These are phyloP conservation scores for Hygrophoropsis aurantiaca DNA, from an alignment of 768 basidiomycete species.

Conservation along the genomic window DNA sequence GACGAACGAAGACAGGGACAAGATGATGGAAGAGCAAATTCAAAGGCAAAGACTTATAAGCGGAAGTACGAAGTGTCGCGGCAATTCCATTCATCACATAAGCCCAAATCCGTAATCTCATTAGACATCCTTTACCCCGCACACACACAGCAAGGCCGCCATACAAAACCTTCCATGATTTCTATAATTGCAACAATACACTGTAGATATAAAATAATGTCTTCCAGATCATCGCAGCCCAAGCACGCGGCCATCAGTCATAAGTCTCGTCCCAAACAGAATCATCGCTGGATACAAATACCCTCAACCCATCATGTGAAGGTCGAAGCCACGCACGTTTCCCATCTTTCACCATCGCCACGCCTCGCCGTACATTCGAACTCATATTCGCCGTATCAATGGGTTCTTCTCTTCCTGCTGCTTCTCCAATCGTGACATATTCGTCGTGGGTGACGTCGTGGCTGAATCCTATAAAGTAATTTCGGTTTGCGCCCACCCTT, in stretches of 20 bases:
- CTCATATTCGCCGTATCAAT: conserved; percentile 23
- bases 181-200: background rate
- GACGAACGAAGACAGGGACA: background rate
- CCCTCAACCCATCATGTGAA: conserved; percentile 70
- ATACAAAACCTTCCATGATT: background rate
- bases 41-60: too few species aligned
- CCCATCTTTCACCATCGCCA: conserved; percentile 49
- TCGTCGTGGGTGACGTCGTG: conserved; percentile 82
- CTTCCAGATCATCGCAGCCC: background rate
- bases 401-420: conserved; percentile 36
- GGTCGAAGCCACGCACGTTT: conserved; percentile 62
- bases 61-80: too few species aligned
- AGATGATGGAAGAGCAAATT: background rate
- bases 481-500: conserved; percentile 56
- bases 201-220: too few species aligned
- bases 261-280: conserved; percentile 56
- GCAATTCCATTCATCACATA: conserved; percentile 9
- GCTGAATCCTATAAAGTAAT: conserved; percentile 73
- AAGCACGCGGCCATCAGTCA: conserved; percentile 15
- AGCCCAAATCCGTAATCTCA: background rate
- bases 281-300: conserved; percentile 44
- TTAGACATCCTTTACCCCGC: background rate
- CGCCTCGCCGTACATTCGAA: conserved; percentile 38
- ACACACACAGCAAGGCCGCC: background rate
- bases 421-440: conserved; percentile 63